Evolutionary conservation across 2,329 filamentous ascomycete species (phyloP), one percentile per base, ranked within the genome.

Genomic region (Chalaropsis ovoidea): DNA sequence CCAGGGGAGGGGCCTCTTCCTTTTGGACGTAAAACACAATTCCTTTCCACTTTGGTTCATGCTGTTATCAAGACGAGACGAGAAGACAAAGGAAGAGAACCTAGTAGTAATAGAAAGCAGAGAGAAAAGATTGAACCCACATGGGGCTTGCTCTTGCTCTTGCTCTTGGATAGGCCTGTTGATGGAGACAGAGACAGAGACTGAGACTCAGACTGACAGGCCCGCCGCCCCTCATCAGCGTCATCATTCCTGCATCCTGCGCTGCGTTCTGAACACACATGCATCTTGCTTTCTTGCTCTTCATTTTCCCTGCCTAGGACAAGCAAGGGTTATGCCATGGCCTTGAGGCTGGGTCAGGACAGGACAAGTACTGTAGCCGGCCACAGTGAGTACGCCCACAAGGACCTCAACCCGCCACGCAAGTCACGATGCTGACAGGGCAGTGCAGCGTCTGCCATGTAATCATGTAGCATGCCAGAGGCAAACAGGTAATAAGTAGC

Each of bases 41-140:
- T 58, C 6, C 39, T 58, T 58, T 39, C 54, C 54, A 58, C 54
- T 58, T 58, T 58, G 27, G 27, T 58, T 58, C 24, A n/a, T 58
- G 54, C 43, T n/a, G n/a, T 39, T 39, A 39, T 39, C 54, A 27
- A 35, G 17, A 13, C 22, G 15, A 56, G 8, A 17, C 8, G 52
- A 35, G 52, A 35, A 35, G 54, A 58, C 24, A 35, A 35, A 19
- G 31, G 17, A 58, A 31, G 27, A 19, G 2, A 39, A 31, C 54
- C 24, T 17, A 19, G 54, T 35, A 39, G 17, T 4, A 58, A 31
- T 4, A 58, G 17, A 58, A 39, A 39, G 27, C 15, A 19, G 31
- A 58, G 54, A 58, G 27, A 58, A 8, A 58, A 39, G 4, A 56
- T 39, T 56, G n/a, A 39, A 10, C 17, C 54, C 54, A 58, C 27